Percentiles rank a stretch among this genome's conserved stretches.
Conservation (phyloP, 768 basidiomycete genomes). For the Amylocystis lapponica region DNA sequence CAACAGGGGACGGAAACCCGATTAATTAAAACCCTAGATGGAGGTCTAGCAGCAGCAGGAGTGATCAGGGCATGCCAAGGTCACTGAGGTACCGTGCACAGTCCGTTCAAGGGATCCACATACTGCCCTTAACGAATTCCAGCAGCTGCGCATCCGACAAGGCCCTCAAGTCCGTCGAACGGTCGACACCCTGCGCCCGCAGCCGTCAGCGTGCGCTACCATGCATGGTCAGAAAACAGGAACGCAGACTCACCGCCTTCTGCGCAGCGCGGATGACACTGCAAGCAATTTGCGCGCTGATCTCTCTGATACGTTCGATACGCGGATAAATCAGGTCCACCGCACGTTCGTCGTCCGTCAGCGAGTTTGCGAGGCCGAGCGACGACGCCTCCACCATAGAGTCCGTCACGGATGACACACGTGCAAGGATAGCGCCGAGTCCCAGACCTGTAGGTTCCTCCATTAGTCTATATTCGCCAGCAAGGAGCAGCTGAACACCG, state of each 20-base stretch:
- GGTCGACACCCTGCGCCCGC: constrained; percentile 17
- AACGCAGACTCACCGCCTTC: constrained; percentile 45
- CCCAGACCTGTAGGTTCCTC: constrained; percentile 50
- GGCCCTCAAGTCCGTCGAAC: constrained; percentile 38
- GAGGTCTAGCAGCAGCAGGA: too few relatives aligned
- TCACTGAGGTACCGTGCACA: too few relatives aligned
- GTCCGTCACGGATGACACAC: constrained; percentile 68
- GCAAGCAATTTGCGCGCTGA: constrained; percentile 68
- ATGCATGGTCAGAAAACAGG: background rate
- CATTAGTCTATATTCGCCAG: too few relatives aligned
- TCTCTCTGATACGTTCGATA: constrained; percentile 80
- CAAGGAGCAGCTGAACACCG: constrained; percentile 6
- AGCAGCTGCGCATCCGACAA: constrained; percentile 53
- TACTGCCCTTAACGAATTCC: constrained; percentile 51
- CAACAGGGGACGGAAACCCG: background rate
- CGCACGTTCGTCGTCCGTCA: constrained; percentile 63
- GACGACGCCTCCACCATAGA: constrained; percentile 87
- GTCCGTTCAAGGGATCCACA: constrained; percentile 67
- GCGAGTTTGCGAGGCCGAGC: constrained; percentile 68
- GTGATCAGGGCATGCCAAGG: too few relatives aligned
- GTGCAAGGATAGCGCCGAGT: constrained; percentile 69
- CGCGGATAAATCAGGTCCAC: constrained; percentile 76
- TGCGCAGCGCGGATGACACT: constrained; percentile 80
- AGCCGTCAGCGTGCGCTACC: constrained; percentile 1
- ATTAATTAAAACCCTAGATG: background rate